phyloP scores from a whole-genome alignment of 1,284 basidiomycete species.

The Leccinum laetum region DNA sequence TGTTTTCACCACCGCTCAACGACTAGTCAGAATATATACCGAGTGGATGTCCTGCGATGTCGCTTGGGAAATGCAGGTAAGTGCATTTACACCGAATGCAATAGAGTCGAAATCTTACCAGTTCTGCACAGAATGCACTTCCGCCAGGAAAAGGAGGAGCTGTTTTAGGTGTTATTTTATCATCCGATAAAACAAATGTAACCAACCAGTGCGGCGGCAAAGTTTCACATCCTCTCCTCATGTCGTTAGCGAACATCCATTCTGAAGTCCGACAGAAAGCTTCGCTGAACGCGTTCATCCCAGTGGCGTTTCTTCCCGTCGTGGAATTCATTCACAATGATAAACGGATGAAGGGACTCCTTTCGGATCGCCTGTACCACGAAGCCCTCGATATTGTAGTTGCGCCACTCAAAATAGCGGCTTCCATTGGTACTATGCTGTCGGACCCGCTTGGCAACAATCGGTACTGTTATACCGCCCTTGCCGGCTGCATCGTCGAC shows the following conservation, averaged over 20 bases:
- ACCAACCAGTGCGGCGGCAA: constrained; percentile 29
- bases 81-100: background rate
- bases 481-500: background rate
- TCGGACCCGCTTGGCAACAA: background rate
- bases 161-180: constrained; percentile 22
- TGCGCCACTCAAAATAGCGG: background rate
- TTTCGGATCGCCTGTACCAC: background rate
- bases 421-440: background rate
- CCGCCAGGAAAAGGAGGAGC: background rate
- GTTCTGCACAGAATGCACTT: background rate
- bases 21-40: no score
- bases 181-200: constrained; percentile 35
- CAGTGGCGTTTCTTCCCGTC: constrained; percentile 32
- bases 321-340: constrained; percentile 24
- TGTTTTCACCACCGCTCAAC: background rate
- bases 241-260: constrained; percentile 30
- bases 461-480: background rate
- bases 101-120: background rate
- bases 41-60: background rate
- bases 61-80: constrained; percentile 9
- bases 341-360: background rate
- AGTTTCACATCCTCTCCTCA: no score
- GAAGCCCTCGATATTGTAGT: background rate
- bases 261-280: constrained; percentile 30
- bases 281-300: constrained; percentile 26